phyloP scores from a whole-genome alignment of 352 stramenopile genomes.

The Phytophthora lateralis region DNA sequence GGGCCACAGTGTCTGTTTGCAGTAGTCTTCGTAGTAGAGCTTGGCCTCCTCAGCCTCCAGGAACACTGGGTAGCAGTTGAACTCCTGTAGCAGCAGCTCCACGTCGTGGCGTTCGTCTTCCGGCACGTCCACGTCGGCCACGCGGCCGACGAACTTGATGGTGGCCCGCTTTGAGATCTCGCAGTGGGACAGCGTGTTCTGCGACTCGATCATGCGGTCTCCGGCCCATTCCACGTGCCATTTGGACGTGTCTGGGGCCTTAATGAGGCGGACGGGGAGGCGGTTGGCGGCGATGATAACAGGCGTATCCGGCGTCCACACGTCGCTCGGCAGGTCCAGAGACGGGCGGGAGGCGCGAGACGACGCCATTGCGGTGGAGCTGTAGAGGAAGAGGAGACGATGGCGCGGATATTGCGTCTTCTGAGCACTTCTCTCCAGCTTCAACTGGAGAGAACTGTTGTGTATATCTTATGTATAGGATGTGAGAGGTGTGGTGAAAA shows the following conservation, averaged over 20 bases:
- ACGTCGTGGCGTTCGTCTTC: conserved; percentile 57
- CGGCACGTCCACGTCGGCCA: conserved; percentile 59
- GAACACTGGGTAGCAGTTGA: conserved; percentile 79
- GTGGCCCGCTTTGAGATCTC: conserved; percentile 66
- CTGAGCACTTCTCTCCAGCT: background rate
- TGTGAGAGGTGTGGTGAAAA: too few species aligned
- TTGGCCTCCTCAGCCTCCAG: conserved; percentile 56
- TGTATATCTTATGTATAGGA: too few species aligned
- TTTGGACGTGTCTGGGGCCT: conserved; percentile 18
- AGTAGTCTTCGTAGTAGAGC: conserved; percentile 93
- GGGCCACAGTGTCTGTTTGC: conserved; percentile 97
- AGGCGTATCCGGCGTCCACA: conserved; percentile 60
- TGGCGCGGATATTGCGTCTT: background rate
- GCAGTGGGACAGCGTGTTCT: conserved; percentile 77
- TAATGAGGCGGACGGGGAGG: conserved; percentile 55
- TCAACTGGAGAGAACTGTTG: background rate
- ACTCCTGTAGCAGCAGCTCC: conserved; percentile 47
- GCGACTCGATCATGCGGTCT: conserved; percentile 76
- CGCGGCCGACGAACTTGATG: conserved; percentile 78
- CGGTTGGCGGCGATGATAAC: conserved; percentile 80
- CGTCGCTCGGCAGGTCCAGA: conserved; percentile 18
- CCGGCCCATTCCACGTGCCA: conserved; percentile 74
- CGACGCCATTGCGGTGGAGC: too few species aligned
- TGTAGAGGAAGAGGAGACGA: too few species aligned
- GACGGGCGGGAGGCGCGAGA: too few species aligned